Conservation (phyloP, 352 stramenopile genomes). For the Globisporangium mamillatum region DNA sequence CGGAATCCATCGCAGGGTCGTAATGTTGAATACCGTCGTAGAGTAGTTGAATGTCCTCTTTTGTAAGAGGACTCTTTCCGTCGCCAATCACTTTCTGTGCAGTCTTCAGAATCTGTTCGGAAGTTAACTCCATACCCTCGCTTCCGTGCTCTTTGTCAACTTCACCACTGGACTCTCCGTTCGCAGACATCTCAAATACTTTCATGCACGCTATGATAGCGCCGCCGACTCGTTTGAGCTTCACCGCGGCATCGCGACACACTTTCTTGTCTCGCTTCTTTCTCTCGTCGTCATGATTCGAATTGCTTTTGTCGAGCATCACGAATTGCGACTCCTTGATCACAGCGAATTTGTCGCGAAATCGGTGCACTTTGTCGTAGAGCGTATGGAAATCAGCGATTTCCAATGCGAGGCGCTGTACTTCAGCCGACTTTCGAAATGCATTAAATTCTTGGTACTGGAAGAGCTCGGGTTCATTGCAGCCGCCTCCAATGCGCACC, state of each 20-base stretch:
- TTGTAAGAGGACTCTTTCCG: conserved; percentile 16
- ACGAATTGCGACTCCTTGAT: conserved; percentile 17
- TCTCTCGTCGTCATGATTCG: conserved; percentile 3
- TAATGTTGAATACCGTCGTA: conserved; percentile 62
- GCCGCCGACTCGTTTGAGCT: conserved; percentile 7
- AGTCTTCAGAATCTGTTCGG: neutral
- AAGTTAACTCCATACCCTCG: neutral
- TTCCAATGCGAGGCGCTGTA: conserved; percentile 19
- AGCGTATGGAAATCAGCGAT: conserved; percentile 35
- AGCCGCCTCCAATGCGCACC: conserved; percentile 65
- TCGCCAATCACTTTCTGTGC: neutral
- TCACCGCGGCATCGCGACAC: conserved; percentile 16
- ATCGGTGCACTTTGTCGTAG: conserved; percentile 21
- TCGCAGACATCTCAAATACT: neutral
- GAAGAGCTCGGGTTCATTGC: conserved; percentile 51
- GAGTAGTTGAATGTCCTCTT: conserved; percentile 31
- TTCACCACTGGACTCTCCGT: neutral
- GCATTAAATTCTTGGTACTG: conserved; percentile 40
- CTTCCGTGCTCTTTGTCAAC: neutral
- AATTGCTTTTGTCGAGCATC: conserved; percentile 1
- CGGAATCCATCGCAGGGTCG: conserved; percentile 40
- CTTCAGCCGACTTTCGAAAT: conserved; percentile 10
- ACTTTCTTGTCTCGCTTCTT: conserved; percentile 15
- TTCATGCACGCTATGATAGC: conserved; percentile 11
- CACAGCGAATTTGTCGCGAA: conserved; percentile 12